Evolutionary conservation across 148 eudicot genomes (phyloP).

Genomic region (Persicaria maculosa): DNA sequence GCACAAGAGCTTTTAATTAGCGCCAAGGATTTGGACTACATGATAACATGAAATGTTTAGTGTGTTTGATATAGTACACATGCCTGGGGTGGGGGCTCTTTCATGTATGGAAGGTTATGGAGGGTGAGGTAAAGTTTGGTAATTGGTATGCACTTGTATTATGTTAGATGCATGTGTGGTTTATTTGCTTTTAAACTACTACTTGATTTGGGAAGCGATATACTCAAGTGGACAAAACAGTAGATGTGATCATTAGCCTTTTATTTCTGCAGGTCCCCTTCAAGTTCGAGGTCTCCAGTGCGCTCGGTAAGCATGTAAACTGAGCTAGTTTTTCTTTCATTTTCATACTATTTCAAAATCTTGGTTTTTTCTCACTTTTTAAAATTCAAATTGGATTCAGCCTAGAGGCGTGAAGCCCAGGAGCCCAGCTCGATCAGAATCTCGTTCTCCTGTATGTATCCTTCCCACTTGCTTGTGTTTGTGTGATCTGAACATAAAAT

Average conservation of each 20-base stretch:
- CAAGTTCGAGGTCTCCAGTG: constrained; percentile 36
- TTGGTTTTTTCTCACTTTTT: constrained; percentile 10
- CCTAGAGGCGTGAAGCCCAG: constrained; percentile 19
- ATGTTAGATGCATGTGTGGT: constrained; percentile 1
- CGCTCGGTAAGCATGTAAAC: constrained; percentile 16
- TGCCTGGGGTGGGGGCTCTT: constrained; percentile 21
- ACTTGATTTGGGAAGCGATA: not conserved
- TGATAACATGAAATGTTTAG: constrained; percentile 15
- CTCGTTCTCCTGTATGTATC: constrained; percentile 19
- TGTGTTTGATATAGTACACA: constrained; percentile 16
- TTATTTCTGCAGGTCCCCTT: constrained; percentile 44
- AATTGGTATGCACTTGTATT: not conserved
- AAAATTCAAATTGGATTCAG: not conserved
- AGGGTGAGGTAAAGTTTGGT: constrained; percentile 24
- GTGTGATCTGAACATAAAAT: not conserved
- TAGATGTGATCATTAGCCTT: not conserved
- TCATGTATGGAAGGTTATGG: constrained; percentile 15
- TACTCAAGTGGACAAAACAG: not conserved
- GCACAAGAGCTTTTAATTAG: constrained; percentile 18
- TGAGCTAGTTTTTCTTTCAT: not conserved
- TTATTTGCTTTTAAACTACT: not conserved
- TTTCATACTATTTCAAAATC: not conserved
- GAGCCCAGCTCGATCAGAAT: constrained; percentile 21
- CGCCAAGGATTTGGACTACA: constrained; percentile 21
- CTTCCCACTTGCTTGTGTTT: not conserved